Evolutionary conservation across 2,329 filamentous ascomycete genomes (phyloP).

Genomic region (Thielaviopsis musarum): DNA sequence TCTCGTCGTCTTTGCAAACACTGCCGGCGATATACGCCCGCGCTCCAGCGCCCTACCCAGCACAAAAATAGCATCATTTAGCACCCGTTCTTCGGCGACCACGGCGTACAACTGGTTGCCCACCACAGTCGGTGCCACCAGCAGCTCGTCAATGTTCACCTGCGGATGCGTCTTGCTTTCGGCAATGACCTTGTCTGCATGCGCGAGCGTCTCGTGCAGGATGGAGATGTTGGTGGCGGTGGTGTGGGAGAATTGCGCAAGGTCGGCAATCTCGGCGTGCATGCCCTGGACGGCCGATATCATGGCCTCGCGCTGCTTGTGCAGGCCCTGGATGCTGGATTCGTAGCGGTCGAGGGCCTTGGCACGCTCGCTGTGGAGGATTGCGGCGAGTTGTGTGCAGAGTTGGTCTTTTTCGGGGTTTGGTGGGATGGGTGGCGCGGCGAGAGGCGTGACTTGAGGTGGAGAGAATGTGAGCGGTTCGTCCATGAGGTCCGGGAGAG

Average conservation of each 20-base stretch:
- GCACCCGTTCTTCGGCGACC: slow-evolving; percentile 73
- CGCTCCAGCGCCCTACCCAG: slow-evolving; percentile 58
- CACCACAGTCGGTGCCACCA: slow-evolving; percentile 88
- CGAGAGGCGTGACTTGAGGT: slow-evolving; percentile 31
- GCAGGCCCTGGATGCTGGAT: slow-evolving; percentile 56
- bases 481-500: slow-evolving; percentile 38
- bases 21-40: slow-evolving; percentile 51
- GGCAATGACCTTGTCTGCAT: slow-evolving; percentile 63
- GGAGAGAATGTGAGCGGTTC: slow-evolving; percentile 36
- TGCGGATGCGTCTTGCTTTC: slow-evolving; percentile 50
- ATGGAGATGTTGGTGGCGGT: slow-evolving; percentile 64
- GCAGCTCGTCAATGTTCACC: slow-evolving; percentile 72
- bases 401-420: slow-evolving; percentile 92
- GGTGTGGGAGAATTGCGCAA: slow-evolving; percentile 53
- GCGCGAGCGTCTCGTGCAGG: slow-evolving; percentile 57
- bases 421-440: slow-evolving; percentile 75
- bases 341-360: slow-evolving; percentile 55
- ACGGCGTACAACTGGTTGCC: slow-evolving; percentile 82
- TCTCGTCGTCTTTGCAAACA: slow-evolving; percentile 64
- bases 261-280: slow-evolving; percentile 53
- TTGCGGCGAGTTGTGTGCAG: slow-evolving; percentile 55
- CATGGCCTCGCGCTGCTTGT: slow-evolving; percentile 66
- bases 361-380: slow-evolving; percentile 51
- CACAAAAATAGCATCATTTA: slow-evolving; percentile 76
- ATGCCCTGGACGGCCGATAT: slow-evolving; percentile 50